Evolutionary conservation across 371 early-diverging fungal genomes (phyloP).

Genomic region (Syncephalastrum racemosum): DNA sequence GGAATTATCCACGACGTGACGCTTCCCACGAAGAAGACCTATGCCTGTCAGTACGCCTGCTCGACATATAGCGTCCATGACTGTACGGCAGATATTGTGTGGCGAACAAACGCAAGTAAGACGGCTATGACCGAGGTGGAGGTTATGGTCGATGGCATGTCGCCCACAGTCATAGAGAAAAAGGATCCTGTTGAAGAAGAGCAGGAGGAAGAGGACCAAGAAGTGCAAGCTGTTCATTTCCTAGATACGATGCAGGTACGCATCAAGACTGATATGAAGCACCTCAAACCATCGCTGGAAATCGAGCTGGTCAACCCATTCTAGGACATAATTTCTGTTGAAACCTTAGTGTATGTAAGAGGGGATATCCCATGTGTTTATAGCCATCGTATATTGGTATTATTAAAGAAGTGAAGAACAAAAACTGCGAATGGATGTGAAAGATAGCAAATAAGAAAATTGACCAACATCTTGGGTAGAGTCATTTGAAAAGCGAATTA

Average conservation of each 20-base stretch:
- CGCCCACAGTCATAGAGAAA: slow-evolving; percentile 10
- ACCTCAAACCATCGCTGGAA: slow-evolving; percentile 20
- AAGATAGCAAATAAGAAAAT: no score
- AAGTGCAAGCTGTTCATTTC: slow-evolving; percentile 86
- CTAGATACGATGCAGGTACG: slow-evolving; percentile 71
- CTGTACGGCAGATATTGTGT: slow-evolving; percentile 10
- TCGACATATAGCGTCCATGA: slow-evolving; percentile 2
- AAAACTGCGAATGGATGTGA: no score
- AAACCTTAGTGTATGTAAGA: no score
- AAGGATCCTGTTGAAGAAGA: slow-evolving; percentile 14
- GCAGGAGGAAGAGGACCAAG: slow-evolving; percentile 56
- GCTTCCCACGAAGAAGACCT: not conserved
- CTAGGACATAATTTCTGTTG: not conserved
- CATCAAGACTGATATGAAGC: slow-evolving; percentile 27
- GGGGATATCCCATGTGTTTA: no score
- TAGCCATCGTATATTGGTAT: no score
- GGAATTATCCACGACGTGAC: slow-evolving; percentile 4
- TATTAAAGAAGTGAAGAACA: no score
- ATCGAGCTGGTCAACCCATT: slow-evolving; percentile 39
- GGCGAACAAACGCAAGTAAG: slow-evolving; percentile 5
- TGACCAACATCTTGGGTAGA: no score
- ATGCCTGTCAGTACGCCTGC: not conserved
- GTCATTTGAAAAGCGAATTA: no score
- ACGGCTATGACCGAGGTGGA: not conserved
- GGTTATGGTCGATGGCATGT: not conserved